Base-by-base conservation (phyloP, 768 basidiomycete species). In the Rhizopogon sp. region DNA sequence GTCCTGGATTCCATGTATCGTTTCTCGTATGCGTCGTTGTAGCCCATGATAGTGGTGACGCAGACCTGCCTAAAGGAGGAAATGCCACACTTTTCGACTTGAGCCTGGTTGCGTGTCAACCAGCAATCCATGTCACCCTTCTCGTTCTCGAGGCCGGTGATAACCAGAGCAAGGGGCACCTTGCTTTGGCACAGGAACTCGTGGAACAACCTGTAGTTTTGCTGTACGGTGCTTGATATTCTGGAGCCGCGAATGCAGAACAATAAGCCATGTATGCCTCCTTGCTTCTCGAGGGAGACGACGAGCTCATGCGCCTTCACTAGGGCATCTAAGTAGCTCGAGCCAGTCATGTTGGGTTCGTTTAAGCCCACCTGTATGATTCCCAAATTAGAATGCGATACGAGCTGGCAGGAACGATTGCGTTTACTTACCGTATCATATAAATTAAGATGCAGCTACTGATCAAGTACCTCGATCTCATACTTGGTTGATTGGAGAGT, bases 201-300 rank as follows among this genome's bases (percentile, higher is more conserved):
- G 28, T 64, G 49, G 59, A 74, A 73, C 29, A 70, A 58, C 14
- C 41, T 43, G 51, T 72, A 74, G 51, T 71, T 70, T 4, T 63
- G 63, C 46, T 60, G 58, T 58, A 58, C 65, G 31, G 57, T 65
- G 8, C 39, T 45, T 6, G 62, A 73, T 56, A 70, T 64, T 59
- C 70, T 63, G 31, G 66, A 63, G 44, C 50, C 54, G 57, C 31
- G 31, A 33, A n/a, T 70, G 58, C 70, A 70, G 45, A 71, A 67
- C 29, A 78, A 57, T n/a, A 78, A 67, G 25, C 78, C 68, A 58
- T 66, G 71, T 33, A 78, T 59, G 7, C 76, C 76, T 22, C 63
- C 70, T 3, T 56, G 59, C 25, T 49, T 53, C 16, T 70, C 60
- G 28, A 78, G 66, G 1, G 55, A 58, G 42, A 65, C 63, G 58